Evolutionary conservation across 306 rosid genomes (phyloP), one percentile per base, ranked within the genome.

Genomic region (Cicer bijugum): DNA sequence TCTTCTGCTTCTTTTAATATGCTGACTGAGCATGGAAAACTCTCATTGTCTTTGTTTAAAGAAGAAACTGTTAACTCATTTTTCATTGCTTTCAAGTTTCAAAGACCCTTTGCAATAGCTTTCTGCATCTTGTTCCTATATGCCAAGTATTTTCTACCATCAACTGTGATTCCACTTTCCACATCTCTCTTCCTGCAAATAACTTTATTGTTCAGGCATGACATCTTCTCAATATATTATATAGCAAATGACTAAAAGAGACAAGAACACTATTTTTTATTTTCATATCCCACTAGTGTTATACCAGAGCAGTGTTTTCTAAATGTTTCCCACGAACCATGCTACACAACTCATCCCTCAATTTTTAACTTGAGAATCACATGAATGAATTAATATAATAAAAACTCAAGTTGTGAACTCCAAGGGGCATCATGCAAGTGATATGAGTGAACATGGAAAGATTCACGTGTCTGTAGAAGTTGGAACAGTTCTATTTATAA

Each of bases 71-170:
- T 11, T 52, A 37, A 17, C 55, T 60, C 64, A 20, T 8, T 69
- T 47, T 57, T 40, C 0, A 61, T 75, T 35, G 56, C 77, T 46
- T 53, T 81, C 63, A 62, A 17, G 69, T 43, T 68, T 28, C 35
- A n/a, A 17, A 3, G n/a, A 2, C 12, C 60, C 12, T 17, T 17
- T 73, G 20, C 19, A 38, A 68, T 40, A 17, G 40, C 28, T 55
- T 75, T 81, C 55, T 53, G 64, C 56, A 46, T 23, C 20, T 15
- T 56, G 45, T 76, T 76, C 78, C 38, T 81, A 23, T 38, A 81
- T 14, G 71, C 50, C 48, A 16, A 46, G 67, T 71, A 65, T 48
- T 81, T 56, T 15, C 35, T 53, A 64, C 14, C 71, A 75, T 63
- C 75, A 43, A 53, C 1, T 35, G 33, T 70, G 74, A 69, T 39